Evolutionary conservation across 176 grass and related monocot genomes (phyloP), one percentile per base, ranked within the genome.

Genomic region (Zoysia pacifica): DNA sequence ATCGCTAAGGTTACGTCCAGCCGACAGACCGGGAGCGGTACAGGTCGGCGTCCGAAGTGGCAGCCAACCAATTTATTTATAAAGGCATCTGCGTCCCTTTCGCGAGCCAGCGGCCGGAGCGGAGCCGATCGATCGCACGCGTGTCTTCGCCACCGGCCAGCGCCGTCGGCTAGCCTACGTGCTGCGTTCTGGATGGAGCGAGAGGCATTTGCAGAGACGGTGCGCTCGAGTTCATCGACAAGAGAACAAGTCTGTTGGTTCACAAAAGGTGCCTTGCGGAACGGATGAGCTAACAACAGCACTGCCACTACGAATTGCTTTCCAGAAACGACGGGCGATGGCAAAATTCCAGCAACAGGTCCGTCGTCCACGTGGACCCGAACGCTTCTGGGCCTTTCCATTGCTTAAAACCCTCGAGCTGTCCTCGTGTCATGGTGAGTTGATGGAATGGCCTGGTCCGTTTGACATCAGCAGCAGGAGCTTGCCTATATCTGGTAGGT

Each of bases 21-120:
- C 13, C 56, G 4, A 46, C 3, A 1, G 18, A 55, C 3, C 10
- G n/a, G 6, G 58, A 14, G 19, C 74, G 71, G 81, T 74, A 73
- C 20, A 67, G 62, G 47, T 15, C 61, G 46, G 45, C 75, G 47
- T 59, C 62, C 62, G 72, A 48, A 42, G 71, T 67, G 61, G 20
- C 40, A 2, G 6, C 28, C 28, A 28, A 28, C 28, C 28, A 28
- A 28, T 28, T 28, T 28, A 45, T 12, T 16, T n/a, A 28, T 15
- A 16, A 18, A 74, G 38, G 46, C 11, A 11, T 56, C 28, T 2
- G 13, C 14, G 67, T 51, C 56, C 5, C 56, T 81, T 63, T 62
- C 69, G 46, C 52, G 19, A 7, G 18, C 7, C 19, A 58, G 19
- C 11, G n/a, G 72, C 9, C 3, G 67, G 18, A 48, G 78, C n/a